Evolutionary conservation across 129 eudicot species (phyloP).

Genomic region (Pseudognaphalium luteoalbum): DNA sequence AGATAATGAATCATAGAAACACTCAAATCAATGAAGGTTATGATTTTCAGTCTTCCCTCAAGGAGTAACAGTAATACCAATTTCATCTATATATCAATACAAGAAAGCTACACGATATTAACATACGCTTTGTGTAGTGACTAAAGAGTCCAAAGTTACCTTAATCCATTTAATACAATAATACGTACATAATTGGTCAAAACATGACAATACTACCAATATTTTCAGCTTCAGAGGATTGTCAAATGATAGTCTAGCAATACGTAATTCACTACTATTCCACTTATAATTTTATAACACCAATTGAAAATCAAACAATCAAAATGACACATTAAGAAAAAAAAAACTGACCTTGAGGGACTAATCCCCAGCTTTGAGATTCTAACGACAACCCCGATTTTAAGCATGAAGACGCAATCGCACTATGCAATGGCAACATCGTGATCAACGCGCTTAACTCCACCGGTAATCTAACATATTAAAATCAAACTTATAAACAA

Average conservation of each 20-base stretch:
- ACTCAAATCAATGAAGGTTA: background rate
- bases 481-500: background rate
- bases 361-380: slow-evolving; percentile 63
- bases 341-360: slow-evolving; percentile 62
- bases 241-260: background rate
- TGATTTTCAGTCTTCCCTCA: background rate
- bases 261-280: background rate
- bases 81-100: background rate
- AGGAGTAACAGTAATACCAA: background rate
- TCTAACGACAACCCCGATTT: slow-evolving; percentile 47
- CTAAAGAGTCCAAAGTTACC: background rate
- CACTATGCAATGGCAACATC: slow-evolving; percentile 75
- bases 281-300: background rate
- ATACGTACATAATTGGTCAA: background rate
- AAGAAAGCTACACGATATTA: background rate
- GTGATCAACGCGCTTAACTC: slow-evolving; percentile 53
- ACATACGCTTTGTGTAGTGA: background rate
- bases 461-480: slow-evolving; percentile 49
- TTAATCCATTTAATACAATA: background rate
- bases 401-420: slow-evolving; percentile 64
- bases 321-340: background rate
- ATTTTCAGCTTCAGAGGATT: background rate
- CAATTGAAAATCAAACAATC: background rate
- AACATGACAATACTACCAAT: background rate
- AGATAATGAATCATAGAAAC: background rate